A percentile compares a stretch with the other conserved stretches of the same genome.
Evolutionary conservation across 768 basidiomycete genomes (phyloP).

Genomic region (Crucibulum laeve): DNA sequence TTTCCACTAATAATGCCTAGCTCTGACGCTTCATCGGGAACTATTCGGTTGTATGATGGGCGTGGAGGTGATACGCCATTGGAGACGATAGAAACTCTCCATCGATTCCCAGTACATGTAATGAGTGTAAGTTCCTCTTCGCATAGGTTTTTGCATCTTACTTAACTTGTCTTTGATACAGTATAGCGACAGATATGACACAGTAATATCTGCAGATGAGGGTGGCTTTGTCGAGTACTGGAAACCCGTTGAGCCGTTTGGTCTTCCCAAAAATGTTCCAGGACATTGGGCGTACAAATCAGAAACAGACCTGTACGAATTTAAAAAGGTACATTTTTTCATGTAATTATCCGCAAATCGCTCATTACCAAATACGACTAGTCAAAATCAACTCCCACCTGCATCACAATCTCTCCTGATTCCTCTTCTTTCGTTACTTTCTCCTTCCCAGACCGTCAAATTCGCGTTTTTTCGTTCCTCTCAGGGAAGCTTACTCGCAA

Average conservation of each 20-base stretch:
- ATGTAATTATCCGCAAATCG: neutral
- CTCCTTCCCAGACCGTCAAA: conserved; percentile 89
- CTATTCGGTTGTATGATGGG: conserved; percentile 88
- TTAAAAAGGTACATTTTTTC: conserved; percentile 75
- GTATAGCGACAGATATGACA: conserved; percentile 90
- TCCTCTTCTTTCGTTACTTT: conserved; percentile 89
- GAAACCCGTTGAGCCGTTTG: conserved; percentile 88
- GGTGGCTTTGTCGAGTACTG: conserved; percentile 96
- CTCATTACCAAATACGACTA: conserved; percentile 21
- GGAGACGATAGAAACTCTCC: conserved; percentile 71
- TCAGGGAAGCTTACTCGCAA: conserved; percentile 85
- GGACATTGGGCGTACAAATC: conserved; percentile 90
- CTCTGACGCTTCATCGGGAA: conserved; percentile 71
- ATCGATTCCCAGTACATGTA: conserved; percentile 85
- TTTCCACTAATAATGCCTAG: conserved; percentile 31
- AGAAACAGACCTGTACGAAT: conserved; percentile 92
- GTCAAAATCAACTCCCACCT: conserved; percentile 91
- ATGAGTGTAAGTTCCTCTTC: conserved; percentile 63
- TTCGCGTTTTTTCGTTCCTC: conserved; percentile 91
- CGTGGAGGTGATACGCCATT: conserved; percentile 80
- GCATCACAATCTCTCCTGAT: conserved; percentile 87
- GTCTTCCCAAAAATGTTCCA: conserved; percentile 68
- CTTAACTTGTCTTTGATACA: conserved; percentile 23
- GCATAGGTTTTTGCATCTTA: neutral
- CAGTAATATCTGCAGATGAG: conserved; percentile 92